Evolutionary conservation across 208 protist species (phyloP), one percentile per base, ranked within the genome.

Genomic region (Naegleria fowleri): DNA sequence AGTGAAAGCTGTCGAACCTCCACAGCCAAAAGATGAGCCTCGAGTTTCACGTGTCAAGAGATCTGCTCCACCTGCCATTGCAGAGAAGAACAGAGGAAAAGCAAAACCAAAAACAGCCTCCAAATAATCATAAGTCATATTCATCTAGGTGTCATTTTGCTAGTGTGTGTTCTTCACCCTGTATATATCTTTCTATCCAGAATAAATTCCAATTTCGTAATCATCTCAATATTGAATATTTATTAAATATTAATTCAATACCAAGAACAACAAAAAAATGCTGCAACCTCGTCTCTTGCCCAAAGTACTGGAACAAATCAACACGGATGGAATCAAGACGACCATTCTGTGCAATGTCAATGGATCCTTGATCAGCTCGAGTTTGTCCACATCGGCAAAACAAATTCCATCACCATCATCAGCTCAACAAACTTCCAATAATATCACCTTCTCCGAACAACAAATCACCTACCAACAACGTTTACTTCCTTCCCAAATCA

Each of bases 301-400:
- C 7, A 87, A 87, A 51, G 40, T 87, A 2, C 25, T 87, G 19
- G 39, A 87, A 87, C 83, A 87, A 87, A 38, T 36, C 15, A 87
- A 87, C 33, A 87, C 83, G 19, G 83, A 87, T 51, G 83, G 83
- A 51, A 38, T 87, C 43, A 87, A 87, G 43, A 51, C 83, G 11
- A 87, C 83, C 11, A 40, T 87, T 29, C 55, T 67, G 13, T 67
- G 55, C 19, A 67, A 67, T 67, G 55, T 67, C 1, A 67, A 67
- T 29, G 55, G 55, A 67, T 67, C 55, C 4, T 67, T 67, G 22
- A 67, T 67, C 22, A 67, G 55, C 22, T 67, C 55, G 22, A 29
- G 19, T 29, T 19, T 29, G 1, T 29, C 55, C 0, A 67, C 55
- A 67, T 29, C 11, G 3, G 19, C 55, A 67, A 67, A 67, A 29